Evolutionary conservation across 805 yeast genomes (phyloP).

Genomic region (Saturnispora zaruensis): DNA sequence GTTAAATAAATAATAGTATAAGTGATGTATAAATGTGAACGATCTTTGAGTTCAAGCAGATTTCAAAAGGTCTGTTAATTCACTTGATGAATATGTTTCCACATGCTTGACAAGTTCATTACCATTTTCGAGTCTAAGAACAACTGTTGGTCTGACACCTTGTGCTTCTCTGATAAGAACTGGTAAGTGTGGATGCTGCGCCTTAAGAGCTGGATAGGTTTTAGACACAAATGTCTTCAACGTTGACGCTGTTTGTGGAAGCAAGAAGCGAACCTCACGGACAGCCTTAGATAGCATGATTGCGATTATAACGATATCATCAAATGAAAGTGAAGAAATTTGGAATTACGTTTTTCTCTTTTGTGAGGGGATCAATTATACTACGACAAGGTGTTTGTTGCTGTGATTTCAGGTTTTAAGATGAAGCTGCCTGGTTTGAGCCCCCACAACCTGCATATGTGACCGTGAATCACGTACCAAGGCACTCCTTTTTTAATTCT

Average conservation of each 20-base stretch:
- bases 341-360: background rate
- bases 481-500: background rate
- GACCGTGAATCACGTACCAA: slow-evolving; percentile 2
- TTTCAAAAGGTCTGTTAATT: slow-evolving; percentile 25
- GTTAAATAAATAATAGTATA: background rate
- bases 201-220: slow-evolving; percentile 57
- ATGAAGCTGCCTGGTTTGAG: slow-evolving; percentile 13
- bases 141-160: slow-evolving; percentile 65
- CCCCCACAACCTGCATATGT: background rate
- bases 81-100: slow-evolving; percentile 40
- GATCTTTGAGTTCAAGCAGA: background rate
- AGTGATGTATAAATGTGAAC: background rate
- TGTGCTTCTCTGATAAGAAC: slow-evolving; percentile 70
- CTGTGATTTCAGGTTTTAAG: slow-evolving; percentile 38
- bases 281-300: slow-evolving; percentile 41
- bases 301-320: slow-evolving; percentile 15
- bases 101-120: slow-evolving; percentile 40
- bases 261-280: slow-evolving; percentile 73
- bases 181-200: slow-evolving; percentile 58
- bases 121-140: slow-evolving; percentile 61
- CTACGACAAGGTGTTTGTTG: slow-evolving; percentile 56
- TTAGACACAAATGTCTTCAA: slow-evolving; percentile 52
- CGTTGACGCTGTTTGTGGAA: slow-evolving; percentile 68
- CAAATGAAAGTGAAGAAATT: slow-evolving; percentile 13
- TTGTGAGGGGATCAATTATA: slow-evolving; percentile 16